These are phyloP conservation scores for Solanum chaucha DNA, from an alignment of 257 asterid species.

Conservation along the genomic window DNA sequence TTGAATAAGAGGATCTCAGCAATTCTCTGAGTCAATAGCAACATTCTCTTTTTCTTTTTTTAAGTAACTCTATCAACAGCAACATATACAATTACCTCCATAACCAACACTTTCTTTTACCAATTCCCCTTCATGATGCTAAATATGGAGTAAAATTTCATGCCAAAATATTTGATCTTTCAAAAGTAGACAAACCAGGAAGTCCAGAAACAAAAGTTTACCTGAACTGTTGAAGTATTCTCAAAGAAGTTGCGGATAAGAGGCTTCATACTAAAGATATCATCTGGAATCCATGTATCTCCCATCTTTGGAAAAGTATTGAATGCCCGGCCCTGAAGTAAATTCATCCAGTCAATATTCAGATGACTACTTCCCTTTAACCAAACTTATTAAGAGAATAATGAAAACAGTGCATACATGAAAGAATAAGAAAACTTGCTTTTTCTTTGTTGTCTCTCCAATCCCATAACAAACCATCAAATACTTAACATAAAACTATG, in stretches of 20 bases:
- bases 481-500: not conserved
- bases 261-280: slow-evolving; percentile 64
- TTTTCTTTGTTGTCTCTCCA: not conserved
- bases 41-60: not conserved
- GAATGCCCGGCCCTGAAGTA: slow-evolving; percentile 76
- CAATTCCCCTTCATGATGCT: not conserved
- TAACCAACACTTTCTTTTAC: not conserved
- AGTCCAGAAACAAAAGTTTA: slow-evolving; percentile 1
- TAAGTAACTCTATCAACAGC: not conserved
- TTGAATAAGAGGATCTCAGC: not conserved
- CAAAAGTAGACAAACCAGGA: not conserved
- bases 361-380: not conserved
- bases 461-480: not conserved
- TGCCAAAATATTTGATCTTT: not conserved
- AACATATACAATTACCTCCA: not conserved
- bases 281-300: slow-evolving; percentile 80
- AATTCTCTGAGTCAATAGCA: not conserved
- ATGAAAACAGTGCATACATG: not conserved
- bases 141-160: not conserved
- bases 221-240: slow-evolving; percentile 90
- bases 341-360: not conserved
- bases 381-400: not conserved
- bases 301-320: slow-evolving; percentile 98
- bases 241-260: slow-evolving; percentile 78
- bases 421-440: not conserved